phyloP scores from a whole-genome alignment of 2,329 filamentous ascomycete genomes.

The Ophidiomyces ophidiicola region DNA sequence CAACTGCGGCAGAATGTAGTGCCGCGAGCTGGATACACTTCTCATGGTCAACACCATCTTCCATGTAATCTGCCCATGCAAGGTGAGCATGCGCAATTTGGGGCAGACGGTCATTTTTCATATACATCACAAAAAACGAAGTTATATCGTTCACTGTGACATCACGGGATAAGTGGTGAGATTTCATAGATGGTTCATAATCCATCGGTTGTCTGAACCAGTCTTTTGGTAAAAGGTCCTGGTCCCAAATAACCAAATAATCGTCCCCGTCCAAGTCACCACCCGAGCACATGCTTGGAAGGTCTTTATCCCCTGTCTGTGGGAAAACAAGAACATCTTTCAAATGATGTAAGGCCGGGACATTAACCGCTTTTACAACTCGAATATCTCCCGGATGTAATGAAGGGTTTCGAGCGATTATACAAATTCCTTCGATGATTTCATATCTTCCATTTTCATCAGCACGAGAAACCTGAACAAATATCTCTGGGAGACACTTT shows the following conservation, averaged over 20 bases:
- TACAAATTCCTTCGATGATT: constrained; percentile 62
- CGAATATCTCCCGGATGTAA: constrained; percentile 87
- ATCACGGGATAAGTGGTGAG: constrained; percentile 44
- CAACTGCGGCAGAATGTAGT: constrained; percentile 82
- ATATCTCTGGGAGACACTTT: constrained; percentile 65
- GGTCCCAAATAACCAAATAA: constrained; percentile 88
- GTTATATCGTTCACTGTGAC: constrained; percentile 64
- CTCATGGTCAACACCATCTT: constrained; percentile 51
- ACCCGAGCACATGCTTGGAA: constrained; percentile 90
- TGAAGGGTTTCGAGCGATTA: constrained; percentile 84
- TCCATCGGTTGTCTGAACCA: constrained; percentile 72
- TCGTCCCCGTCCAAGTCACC: constrained; percentile 95
- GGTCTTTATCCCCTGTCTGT: constrained; percentile 65
- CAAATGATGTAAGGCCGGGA: constrained; percentile 59
- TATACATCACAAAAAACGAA: constrained; percentile 79
- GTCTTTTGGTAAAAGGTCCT: constrained; percentile 52
- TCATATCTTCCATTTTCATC: constrained; percentile 44
- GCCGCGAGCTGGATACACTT: constrained; percentile 64
- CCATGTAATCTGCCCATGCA: constrained; percentile 55
- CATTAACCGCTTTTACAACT: constrained; percentile 71
- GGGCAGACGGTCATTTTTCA: constrained; percentile 76
- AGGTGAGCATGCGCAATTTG: constrained; percentile 73
- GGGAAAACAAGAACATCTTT: constrained; percentile 82
- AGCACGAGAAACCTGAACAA: constrained; percentile 62
- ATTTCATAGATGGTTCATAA: constrained; percentile 47